These are phyloP conservation scores for Arthroderma uncinatum DNA, from an alignment of 2,329 filamentous ascomycete species.

Conservation along the genomic window DNA sequence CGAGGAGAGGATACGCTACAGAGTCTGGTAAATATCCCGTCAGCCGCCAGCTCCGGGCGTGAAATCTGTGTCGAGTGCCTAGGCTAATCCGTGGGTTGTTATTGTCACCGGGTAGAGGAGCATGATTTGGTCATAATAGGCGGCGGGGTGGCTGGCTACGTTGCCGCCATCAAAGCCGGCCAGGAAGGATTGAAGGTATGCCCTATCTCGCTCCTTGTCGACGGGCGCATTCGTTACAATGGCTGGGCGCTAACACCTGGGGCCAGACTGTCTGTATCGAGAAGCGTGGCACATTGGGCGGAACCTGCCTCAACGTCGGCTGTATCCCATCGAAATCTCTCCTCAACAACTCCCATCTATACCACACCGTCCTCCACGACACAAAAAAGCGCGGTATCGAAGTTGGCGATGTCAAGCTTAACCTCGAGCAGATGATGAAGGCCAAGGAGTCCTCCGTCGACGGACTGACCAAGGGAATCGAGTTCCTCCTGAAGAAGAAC, in stretches of 20 bases:
- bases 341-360: slow-evolving; percentile 97
- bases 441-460: slow-evolving; percentile 87
- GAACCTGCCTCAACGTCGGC: slow-evolving; percentile 96
- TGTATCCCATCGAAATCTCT: slow-evolving; percentile 99
- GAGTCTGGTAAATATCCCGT: slow-evolving; percentile 31
- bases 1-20: slow-evolving; percentile 47
- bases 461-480: slow-evolving; percentile 89
- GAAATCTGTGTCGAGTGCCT: background rate
- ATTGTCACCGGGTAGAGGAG: slow-evolving; percentile 57
- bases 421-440: slow-evolving; percentile 94
- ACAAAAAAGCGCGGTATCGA: slow-evolving; percentile 96
- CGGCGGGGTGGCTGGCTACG: slow-evolving; percentile 95
- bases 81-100: slow-evolving; percentile 16
- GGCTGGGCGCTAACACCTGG: slow-evolving; percentile 11
- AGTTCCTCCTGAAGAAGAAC: slow-evolving; percentile 99
- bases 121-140: slow-evolving; percentile 97
- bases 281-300: slow-evolving; percentile 88
- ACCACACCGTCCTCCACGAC: slow-evolving; percentile 95
- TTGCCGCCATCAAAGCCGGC: slow-evolving; percentile 96
- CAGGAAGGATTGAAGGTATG: slow-evolving; percentile 90
- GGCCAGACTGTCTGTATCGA: slow-evolving; percentile 86
- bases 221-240: background rate
- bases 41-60: background rate
- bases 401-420: slow-evolving; percentile 92
- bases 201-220: background rate